phyloP scores from a whole-genome alignment of 441 rosid species.

The Jatropha podagrica region DNA sequence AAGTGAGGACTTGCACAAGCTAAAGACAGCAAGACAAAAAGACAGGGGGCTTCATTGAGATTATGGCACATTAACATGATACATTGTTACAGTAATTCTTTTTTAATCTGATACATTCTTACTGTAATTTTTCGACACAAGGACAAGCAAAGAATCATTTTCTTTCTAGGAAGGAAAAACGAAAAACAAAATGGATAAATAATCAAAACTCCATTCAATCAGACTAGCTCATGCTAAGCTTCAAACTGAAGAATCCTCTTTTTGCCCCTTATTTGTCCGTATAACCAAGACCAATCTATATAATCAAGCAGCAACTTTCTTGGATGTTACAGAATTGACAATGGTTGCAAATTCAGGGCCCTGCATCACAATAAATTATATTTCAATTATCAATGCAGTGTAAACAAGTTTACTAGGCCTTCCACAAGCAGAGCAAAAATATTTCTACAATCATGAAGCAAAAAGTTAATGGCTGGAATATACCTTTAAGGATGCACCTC shows the following conservation, averaged over 20 bases:
- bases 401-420: background rate
- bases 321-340: constrained; percentile 81
- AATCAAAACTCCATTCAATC: constrained; percentile 29
- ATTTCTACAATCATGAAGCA: background rate
- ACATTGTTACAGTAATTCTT: background rate
- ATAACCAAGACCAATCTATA: constrained; percentile 7
- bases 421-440: background rate
- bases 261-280: constrained; percentile 28
- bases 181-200: constrained; percentile 11
- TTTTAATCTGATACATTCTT: background rate
- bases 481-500: constrained; percentile 98
- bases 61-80: background rate
- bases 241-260: constrained; percentile 25
- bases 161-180: constrained; percentile 13
- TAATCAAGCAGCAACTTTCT: constrained; percentile 83
- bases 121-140: background rate
- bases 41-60: background rate
- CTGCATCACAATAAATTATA: constrained; percentile 38
- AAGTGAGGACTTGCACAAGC: background rate
- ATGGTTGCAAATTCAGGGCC: constrained; percentile 96
- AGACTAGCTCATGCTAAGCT: constrained; percentile 28
- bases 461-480: background rate
- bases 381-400: background rate
- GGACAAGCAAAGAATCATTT: background rate
- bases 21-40: background rate